phyloP scores from a whole-genome alignment of 2,329 filamentous ascomycete genomes.

The Alternaria brassicae region DNA sequence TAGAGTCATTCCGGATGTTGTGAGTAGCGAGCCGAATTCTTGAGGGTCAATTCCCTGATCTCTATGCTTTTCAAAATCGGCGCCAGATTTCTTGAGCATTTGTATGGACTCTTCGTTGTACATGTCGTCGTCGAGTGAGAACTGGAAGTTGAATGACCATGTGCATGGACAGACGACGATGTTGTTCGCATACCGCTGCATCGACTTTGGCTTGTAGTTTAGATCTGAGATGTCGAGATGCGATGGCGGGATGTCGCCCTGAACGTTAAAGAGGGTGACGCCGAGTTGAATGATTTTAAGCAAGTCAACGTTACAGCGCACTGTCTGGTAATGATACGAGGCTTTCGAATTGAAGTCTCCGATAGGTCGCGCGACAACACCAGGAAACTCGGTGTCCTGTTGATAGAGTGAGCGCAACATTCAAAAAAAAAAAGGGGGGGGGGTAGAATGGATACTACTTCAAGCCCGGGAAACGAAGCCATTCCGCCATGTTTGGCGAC shows the following conservation, averaged over 20 bases:
- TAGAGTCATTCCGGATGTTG: slow-evolving; percentile 89
- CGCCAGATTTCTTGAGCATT: slow-evolving; percentile 87
- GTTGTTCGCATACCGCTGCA: slow-evolving; percentile 60
- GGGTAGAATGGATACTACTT: slow-evolving; percentile 19
- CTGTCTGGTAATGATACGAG: slow-evolving; percentile 97
- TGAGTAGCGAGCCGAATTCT: slow-evolving; percentile 87
- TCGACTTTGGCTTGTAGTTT: slow-evolving; percentile 51
- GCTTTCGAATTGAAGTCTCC: slow-evolving; percentile 93
- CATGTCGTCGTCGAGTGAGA: slow-evolving; percentile 95
- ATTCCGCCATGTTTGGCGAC: slow-evolving; percentile 8
- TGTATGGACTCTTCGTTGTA: slow-evolving; percentile 95
- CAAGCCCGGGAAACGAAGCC: slow-evolving; percentile 2
- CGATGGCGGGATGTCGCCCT: slow-evolving; percentile 84
- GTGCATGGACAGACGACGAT: slow-evolving; percentile 78
- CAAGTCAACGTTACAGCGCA: slow-evolving; percentile 96
- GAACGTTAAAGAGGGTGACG: slow-evolving; percentile 88
- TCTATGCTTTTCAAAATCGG: slow-evolving; percentile 85
- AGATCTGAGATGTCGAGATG: slow-evolving; percentile 62
- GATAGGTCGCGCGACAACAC: slow-evolving; percentile 93
- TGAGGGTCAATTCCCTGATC: slow-evolving; percentile 89
- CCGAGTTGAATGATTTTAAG: slow-evolving; percentile 98
- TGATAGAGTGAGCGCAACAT: slow-evolving; percentile 22
- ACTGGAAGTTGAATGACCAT: slow-evolving; percentile 99
- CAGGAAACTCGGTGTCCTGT: slow-evolving; percentile 98
- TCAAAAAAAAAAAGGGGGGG: neutral